A percentile compares a stretch with the other conserved stretches of the same genome.
Conservation (phyloP, 306 rosid genomes). For the Gleditsia sinensis region DNA sequence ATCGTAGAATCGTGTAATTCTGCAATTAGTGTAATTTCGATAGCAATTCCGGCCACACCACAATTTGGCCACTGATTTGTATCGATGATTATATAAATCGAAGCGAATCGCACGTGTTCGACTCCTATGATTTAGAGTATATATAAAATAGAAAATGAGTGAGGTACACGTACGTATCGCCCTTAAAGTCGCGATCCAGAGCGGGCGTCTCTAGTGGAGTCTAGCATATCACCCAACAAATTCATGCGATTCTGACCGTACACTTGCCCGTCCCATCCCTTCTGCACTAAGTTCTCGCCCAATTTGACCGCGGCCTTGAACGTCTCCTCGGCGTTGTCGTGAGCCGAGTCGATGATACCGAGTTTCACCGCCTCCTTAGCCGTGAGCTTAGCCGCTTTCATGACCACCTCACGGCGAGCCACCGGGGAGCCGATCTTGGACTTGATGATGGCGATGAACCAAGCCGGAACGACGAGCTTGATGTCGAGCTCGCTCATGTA, state of each 20-base stretch:
- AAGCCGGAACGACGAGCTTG: conserved; percentile 48
- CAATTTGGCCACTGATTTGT: no score
- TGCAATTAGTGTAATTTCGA: no score
- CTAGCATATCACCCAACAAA: conserved; percentile 42
- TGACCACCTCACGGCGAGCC: conserved; percentile 54
- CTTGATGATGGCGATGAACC: conserved; percentile 57
- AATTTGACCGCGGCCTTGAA: conserved; percentile 51
- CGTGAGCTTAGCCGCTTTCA: conserved; percentile 65
- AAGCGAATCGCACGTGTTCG: no score
- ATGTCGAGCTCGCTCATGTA: conserved; percentile 93
- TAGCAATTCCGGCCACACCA: no score
- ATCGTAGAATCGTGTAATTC: no score
- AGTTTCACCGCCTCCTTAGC: conserved; percentile 57
- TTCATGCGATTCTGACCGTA: conserved; percentile 62
- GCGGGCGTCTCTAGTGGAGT: conserved; percentile 23
- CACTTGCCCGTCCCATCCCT: conserved; percentile 74
- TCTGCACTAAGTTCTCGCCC: conserved; percentile 45
- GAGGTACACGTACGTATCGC: no score
- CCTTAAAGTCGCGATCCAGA: conserved; percentile 46
- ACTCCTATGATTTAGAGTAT: no score
- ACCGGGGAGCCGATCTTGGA: conserved; percentile 54
- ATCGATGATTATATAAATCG: no score
- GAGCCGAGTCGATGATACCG: conserved; percentile 67
- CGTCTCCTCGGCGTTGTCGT: conserved; percentile 57
- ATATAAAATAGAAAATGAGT: no score